These are phyloP conservation scores for Fomitopsis serialis DNA, from an alignment of 768 basidiomycete species.

Conservation along the genomic window DNA sequence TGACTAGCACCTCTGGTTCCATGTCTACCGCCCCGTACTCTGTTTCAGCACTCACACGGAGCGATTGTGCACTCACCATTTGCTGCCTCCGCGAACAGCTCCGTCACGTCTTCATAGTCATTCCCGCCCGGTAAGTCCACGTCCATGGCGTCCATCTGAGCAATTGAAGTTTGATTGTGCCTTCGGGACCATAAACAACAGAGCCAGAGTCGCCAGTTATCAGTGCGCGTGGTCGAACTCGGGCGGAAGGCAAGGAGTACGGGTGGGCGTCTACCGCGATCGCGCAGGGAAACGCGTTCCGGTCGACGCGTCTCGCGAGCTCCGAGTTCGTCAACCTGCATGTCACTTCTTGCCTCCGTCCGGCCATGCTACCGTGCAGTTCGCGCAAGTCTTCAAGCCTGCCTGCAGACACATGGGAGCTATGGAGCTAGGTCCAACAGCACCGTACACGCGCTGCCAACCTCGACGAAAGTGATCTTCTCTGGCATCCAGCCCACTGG, in stretches of 20 bases:
- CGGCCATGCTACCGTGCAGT: too few relatives aligned
- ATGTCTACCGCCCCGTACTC: constrained; percentile 39
- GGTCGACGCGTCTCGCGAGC: too few relatives aligned
- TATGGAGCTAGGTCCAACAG: background rate
- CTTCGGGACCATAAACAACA: background rate
- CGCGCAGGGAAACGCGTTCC: too few relatives aligned
- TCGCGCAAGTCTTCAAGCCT: too few relatives aligned
- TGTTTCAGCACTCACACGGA: background rate
- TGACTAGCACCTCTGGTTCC: constrained; percentile 53
- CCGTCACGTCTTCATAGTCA: constrained; percentile 59
- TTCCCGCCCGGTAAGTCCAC: constrained; percentile 49
- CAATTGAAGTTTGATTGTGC: background rate
- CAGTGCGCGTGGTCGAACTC: too few relatives aligned
- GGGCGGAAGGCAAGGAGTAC: too few relatives aligned
- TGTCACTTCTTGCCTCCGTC: too few relatives aligned
- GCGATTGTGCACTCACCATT: constrained; percentile 44
- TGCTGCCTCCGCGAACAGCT: constrained; percentile 53
- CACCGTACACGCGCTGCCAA: too few relatives aligned
- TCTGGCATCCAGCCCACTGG: constrained; percentile 95
- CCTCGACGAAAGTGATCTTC: constrained; percentile 60
- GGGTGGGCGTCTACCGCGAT: too few relatives aligned
- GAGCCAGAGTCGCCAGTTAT: background rate
- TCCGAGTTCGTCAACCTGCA: too few relatives aligned
- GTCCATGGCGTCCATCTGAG: background rate
- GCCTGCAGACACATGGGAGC: too few relatives aligned